These are phyloP conservation scores for Tulasnella sp. DNA, from an alignment of 768 basidiomycete genomes.

Conservation along the genomic window DNA sequence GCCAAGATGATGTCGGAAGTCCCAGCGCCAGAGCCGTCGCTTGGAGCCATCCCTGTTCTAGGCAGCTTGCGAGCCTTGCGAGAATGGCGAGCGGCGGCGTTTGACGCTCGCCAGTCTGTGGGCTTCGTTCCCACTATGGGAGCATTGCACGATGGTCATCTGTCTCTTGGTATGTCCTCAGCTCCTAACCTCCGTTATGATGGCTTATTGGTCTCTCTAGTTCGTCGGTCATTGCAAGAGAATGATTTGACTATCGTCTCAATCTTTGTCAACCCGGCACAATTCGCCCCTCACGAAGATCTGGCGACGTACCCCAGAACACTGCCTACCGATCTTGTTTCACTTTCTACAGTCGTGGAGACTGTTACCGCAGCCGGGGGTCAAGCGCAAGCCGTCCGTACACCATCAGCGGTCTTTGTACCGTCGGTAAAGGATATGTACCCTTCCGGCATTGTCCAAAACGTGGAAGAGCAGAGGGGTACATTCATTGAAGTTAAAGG, in stretches of 20 bases:
- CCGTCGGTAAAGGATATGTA: slow-evolving; percentile 87
- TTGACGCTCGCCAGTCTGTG: slow-evolving; percentile 63
- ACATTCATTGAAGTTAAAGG: slow-evolving; percentile 93
- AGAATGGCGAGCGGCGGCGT: slow-evolving; percentile 72
- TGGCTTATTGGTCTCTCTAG: slow-evolving; percentile 48
- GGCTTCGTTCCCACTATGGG: slow-evolving; percentile 99
- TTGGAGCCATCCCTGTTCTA: slow-evolving; percentile 43
- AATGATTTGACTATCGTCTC: slow-evolving; percentile 90
- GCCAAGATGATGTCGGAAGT: background rate
- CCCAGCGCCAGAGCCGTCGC: background rate
- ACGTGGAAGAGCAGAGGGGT: slow-evolving; percentile 73
- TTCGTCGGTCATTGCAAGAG: slow-evolving; percentile 69
- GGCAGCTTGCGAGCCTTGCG: slow-evolving; percentile 64
- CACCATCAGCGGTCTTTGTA: slow-evolving; percentile 72
- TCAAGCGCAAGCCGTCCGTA: slow-evolving; percentile 44
- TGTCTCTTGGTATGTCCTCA: slow-evolving; percentile 72
- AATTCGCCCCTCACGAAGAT: slow-evolving; percentile 96
- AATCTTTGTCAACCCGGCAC: slow-evolving; percentile 97
- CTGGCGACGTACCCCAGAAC: slow-evolving; percentile 90
- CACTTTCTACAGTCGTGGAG: slow-evolving; percentile 53
- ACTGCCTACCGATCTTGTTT: slow-evolving; percentile 69
- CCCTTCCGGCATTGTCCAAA: slow-evolving; percentile 85
- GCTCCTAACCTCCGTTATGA: background rate
- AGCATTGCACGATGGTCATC: slow-evolving; percentile 90
- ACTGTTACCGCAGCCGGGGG: slow-evolving; percentile 33